Conservation (phyloP, 2,329 filamentous ascomycete species). For the Xylariales sp. region DNA sequence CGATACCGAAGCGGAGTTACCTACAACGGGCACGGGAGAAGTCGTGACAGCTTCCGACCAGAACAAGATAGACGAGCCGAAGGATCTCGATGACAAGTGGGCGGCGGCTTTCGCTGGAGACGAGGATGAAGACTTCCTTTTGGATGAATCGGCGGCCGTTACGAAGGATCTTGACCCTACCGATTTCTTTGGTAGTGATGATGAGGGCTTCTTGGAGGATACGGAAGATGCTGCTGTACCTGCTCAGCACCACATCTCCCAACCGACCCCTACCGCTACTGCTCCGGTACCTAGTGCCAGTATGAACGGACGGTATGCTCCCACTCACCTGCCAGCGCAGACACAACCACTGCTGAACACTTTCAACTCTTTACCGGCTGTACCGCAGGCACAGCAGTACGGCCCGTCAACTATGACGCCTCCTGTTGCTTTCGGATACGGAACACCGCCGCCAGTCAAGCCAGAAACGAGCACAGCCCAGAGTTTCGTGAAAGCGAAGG, state of each 20-base stretch:
- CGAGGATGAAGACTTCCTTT: slow-evolving; percentile 58
- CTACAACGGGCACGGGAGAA: slow-evolving; percentile 7
- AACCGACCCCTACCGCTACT: slow-evolving; percentile 18
- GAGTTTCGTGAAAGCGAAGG: slow-evolving; percentile 88
- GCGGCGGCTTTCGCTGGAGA: slow-evolving; percentile 75
- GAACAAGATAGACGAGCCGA: slow-evolving; percentile 29
- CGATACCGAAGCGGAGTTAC: slow-evolving; percentile 6
- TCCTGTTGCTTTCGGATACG: slow-evolving; percentile 29
- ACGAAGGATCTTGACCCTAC: slow-evolving; percentile 53
- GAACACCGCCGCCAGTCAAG: slow-evolving; percentile 29
- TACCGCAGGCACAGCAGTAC: slow-evolving; percentile 22
- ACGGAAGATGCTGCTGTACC: slow-evolving; percentile 38
- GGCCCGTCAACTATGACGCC: slow-evolving; percentile 23
- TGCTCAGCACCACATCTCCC: slow-evolving; percentile 11
- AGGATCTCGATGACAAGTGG: slow-evolving; percentile 78
- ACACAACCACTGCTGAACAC: slow-evolving; percentile 29
- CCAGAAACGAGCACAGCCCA: slow-evolving; percentile 57
- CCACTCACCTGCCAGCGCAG: slow-evolving; percentile 20
- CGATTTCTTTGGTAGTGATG: slow-evolving; percentile 74
- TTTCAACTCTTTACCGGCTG: slow-evolving; percentile 44
- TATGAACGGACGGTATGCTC: slow-evolving; percentile 31
- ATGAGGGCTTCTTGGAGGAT: slow-evolving; percentile 80
- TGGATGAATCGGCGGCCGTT: slow-evolving; percentile 54
- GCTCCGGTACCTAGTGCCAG: slow-evolving; percentile 19
- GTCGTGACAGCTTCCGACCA: slow-evolving; percentile 14